Percentiles rank a stretch among this genome's conserved stretches.
These are phyloP conservation scores for Xylaria sp. DNA, from an alignment of 2,329 filamentous ascomycete species.

Conservation along the genomic window DNA sequence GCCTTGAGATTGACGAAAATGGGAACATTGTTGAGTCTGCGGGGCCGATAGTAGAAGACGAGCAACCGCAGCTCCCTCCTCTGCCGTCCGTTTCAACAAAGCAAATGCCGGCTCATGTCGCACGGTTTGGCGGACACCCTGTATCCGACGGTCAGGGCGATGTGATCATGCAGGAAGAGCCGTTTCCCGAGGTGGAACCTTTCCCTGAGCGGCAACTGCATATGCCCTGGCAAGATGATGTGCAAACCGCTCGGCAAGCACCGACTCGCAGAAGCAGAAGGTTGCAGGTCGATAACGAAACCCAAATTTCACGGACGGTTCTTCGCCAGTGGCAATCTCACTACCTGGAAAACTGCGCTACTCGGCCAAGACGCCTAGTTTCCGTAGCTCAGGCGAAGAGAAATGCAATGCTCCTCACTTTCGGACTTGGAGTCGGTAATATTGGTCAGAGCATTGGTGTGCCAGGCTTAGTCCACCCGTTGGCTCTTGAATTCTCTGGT, in stretches of 20 bases:
- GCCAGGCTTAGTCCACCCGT: constrained; percentile 47
- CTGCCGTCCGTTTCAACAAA: constrained; percentile 39
- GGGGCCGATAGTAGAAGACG: constrained; percentile 42
- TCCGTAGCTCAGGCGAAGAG: constrained; percentile 47
- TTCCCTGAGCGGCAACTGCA: constrained; percentile 40
- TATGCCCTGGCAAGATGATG: constrained; percentile 24
- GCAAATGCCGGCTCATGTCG: constrained; percentile 18
- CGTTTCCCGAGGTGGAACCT: constrained; percentile 46
- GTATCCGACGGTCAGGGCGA: constrained; percentile 41
- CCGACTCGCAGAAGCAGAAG: constrained; percentile 35
- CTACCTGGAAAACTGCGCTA: constrained; percentile 57
- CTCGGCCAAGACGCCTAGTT: constrained; percentile 36
- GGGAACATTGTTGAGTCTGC: constrained; percentile 52
- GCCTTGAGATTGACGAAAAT: constrained; percentile 56
- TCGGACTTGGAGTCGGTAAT: constrained; percentile 47
- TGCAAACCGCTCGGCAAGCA: constrained; percentile 17
- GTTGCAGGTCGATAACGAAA: constrained; percentile 38
- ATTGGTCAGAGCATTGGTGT: constrained; percentile 43
- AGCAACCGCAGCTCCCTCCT: constrained; percentile 52
- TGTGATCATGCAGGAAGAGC: constrained; percentile 46
- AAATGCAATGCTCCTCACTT: constrained; percentile 48
- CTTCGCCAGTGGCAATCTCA: constrained; percentile 49
- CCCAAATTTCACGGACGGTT: constrained; percentile 45
- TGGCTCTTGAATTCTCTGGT: constrained; percentile 55
- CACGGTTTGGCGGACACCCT: constrained; percentile 27